These are phyloP conservation scores for Trichoderma harzianum DNA, from an alignment of 2,329 filamentous ascomycete genomes.

Conservation along the genomic window DNA sequence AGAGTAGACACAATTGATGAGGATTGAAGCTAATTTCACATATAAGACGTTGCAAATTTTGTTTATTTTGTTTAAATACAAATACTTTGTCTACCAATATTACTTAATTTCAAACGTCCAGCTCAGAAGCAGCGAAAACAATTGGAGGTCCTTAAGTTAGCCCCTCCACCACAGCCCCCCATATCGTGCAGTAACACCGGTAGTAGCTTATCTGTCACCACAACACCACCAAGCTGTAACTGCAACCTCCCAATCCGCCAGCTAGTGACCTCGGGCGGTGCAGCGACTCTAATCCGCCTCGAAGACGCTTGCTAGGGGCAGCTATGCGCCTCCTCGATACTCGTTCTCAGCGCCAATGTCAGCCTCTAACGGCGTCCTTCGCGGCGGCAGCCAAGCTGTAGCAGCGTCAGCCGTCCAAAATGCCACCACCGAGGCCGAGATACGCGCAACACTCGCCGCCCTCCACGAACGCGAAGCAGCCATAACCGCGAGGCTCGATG, in stretches of 20 bases:
- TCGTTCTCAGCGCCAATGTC: constrained; percentile 45
- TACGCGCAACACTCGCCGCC: constrained; percentile 71
- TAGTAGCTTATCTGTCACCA: background rate
- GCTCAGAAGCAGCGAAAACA: background rate
- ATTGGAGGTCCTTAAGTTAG: background rate
- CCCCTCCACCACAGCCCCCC: constrained; percentile 3
- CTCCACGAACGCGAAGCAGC: constrained; percentile 73
- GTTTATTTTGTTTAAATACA: background rate
- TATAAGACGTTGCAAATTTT: background rate
- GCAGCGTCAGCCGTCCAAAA: constrained; percentile 53
- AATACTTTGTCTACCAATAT: background rate
- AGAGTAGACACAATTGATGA: background rate
- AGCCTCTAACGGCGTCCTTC: constrained; percentile 44
- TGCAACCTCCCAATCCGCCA: background rate
- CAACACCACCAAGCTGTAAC: background rate
- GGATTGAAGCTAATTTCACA: background rate
- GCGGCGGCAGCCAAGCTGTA: constrained; percentile 31
- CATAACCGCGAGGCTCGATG: constrained; percentile 71
- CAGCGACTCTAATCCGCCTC: constrained; percentile 6
- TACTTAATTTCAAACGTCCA: background rate
- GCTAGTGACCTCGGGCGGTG: background rate
- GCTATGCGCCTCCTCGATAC: constrained; percentile 43
- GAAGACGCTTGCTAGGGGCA: constrained; percentile 28
- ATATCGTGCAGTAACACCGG: background rate
- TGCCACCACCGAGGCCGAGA: constrained; percentile 72